Conservation (phyloP, 129 eudicot genomes). For the Pseudognaphalium luteoalbum region DNA sequence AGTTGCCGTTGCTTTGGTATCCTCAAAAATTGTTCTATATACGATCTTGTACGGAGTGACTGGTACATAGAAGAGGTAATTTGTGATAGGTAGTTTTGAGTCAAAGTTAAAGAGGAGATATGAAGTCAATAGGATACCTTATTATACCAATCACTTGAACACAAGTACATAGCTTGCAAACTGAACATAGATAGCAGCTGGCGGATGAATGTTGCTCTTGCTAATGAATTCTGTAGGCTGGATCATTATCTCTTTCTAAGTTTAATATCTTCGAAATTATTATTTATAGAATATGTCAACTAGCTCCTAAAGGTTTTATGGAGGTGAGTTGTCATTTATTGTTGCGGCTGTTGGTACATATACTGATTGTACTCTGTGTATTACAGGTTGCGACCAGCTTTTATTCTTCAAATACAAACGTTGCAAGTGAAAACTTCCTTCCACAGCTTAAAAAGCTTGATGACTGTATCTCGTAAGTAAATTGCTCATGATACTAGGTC, state of each 20-base stretch:
- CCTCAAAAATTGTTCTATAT: background rate
- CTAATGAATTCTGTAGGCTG: background rate
- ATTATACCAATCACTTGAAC: conserved; percentile 8
- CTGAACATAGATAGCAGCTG: conserved; percentile 5
- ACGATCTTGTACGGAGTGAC: background rate
- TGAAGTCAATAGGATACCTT: background rate
- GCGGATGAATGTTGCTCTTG: background rate
- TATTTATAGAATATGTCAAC: conserved; percentile 1
- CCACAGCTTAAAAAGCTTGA: conserved; percentile 87
- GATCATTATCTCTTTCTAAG: conserved; percentile 14
- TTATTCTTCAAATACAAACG: conserved; percentile 82
- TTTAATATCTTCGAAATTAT: conserved; percentile 8
- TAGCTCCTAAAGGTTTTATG: conserved; percentile 4
- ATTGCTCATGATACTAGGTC: background rate
- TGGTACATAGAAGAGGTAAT: background rate
- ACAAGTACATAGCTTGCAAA: background rate
- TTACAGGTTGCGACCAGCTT: conserved; percentile 89
- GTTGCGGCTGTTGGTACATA: conserved; percentile 2
- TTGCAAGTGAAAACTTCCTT: conserved; percentile 70
- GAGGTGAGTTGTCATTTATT: conserved; percentile 8
- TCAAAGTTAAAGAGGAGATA: background rate
- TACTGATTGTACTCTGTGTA: conserved; percentile 7
- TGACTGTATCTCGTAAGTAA: conserved; percentile 89
- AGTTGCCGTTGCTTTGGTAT: background rate
- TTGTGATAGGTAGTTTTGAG: background rate